A percentile compares a stretch with the other conserved stretches of the same genome.
These are phyloP conservation scores for Ustilago curta DNA, from an alignment of 1,284 basidiomycete genomes.

Conservation along the genomic window DNA sequence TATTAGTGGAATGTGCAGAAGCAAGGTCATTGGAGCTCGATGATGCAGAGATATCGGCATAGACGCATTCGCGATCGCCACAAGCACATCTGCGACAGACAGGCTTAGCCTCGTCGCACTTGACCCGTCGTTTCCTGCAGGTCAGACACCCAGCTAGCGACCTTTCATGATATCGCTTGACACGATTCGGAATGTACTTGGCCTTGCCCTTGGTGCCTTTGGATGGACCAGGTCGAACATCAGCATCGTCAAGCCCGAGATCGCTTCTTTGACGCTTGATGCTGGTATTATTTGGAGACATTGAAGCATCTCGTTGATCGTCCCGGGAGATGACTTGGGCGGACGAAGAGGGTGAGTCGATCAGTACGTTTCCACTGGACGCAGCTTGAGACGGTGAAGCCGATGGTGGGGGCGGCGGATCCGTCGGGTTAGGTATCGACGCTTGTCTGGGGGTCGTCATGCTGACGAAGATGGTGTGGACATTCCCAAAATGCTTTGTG, in stretches of 20 bases:
- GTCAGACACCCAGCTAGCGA: conserved; percentile 45
- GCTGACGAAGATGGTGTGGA: neutral
- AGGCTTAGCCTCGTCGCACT: conserved; percentile 44
- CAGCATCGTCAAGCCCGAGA: neutral
- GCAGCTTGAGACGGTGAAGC: neutral
- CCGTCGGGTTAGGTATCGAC: conserved; percentile 7
- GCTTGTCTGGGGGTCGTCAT: conserved; percentile 20
- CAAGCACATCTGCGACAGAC: conserved; percentile 38
- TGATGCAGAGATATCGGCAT: conserved; percentile 15
- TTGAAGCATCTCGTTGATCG: neutral
- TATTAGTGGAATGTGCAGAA: neutral
- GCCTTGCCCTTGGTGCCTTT: conserved; percentile 48
- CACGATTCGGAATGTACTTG: conserved; percentile 42
- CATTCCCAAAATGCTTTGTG: conserved; percentile 9
- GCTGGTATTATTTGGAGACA: neutral
- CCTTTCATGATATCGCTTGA: conserved; percentile 49
- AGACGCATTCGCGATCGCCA: conserved; percentile 44
- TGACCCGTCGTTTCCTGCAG: conserved; percentile 46
- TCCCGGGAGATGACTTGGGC: neutral
- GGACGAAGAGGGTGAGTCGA: neutral
- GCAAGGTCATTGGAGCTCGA: neutral
- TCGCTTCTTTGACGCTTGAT: conserved; percentile 13
- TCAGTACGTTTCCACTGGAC: neutral
- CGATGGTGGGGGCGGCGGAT: neutral
- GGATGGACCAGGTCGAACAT: conserved; percentile 13